phyloP scores from a whole-genome alignment of 306 rosid genomes.

The Glycyrrhiza uralensis region DNA sequence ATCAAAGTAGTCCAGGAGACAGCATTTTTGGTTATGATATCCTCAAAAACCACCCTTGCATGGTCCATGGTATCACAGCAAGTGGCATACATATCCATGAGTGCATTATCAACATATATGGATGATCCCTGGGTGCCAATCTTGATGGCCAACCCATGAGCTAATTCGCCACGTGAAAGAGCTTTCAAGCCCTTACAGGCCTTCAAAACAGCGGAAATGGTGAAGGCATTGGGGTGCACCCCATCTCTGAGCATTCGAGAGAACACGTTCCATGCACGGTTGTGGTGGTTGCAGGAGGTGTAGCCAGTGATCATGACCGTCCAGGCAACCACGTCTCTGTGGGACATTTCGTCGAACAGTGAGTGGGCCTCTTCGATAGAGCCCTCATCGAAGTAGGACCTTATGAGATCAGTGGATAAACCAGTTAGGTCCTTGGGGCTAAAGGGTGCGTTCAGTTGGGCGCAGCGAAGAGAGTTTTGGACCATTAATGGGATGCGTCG shows the following conservation, averaged over 20 bases:
- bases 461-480: slow-evolving; percentile 39
- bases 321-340: slow-evolving; percentile 62
- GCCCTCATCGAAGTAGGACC: slow-evolving; percentile 40
- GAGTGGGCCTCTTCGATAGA: slow-evolving; percentile 44
- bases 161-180: slow-evolving; percentile 45
- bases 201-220: slow-evolving; percentile 63
- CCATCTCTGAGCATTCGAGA: slow-evolving; percentile 50
- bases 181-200: slow-evolving; percentile 62
- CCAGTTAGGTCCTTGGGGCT: slow-evolving; percentile 28
- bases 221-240: slow-evolving; percentile 52
- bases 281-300: slow-evolving; percentile 44
- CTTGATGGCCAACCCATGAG: slow-evolving; percentile 55
- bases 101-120: slow-evolving; percentile 64
- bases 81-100: slow-evolving; percentile 66
- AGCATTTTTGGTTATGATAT: slow-evolving; percentile 44
- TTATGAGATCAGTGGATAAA: slow-evolving; percentile 53
- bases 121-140: slow-evolving; percentile 48
- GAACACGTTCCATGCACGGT: slow-evolving; percentile 51
- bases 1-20: slow-evolving; percentile 77
- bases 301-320: slow-evolving; percentile 71
- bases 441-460: slow-evolving; percentile 35
- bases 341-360: slow-evolving; percentile 71
- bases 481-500: slow-evolving; percentile 37
- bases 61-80: slow-evolving; percentile 53
- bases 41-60: slow-evolving; percentile 50